A percentile compares a stretch with the other conserved stretches of the same genome.
phyloP scores from a whole-genome alignment of 768 basidiomycete species.

The Hydnomerulius pinastri region DNA sequence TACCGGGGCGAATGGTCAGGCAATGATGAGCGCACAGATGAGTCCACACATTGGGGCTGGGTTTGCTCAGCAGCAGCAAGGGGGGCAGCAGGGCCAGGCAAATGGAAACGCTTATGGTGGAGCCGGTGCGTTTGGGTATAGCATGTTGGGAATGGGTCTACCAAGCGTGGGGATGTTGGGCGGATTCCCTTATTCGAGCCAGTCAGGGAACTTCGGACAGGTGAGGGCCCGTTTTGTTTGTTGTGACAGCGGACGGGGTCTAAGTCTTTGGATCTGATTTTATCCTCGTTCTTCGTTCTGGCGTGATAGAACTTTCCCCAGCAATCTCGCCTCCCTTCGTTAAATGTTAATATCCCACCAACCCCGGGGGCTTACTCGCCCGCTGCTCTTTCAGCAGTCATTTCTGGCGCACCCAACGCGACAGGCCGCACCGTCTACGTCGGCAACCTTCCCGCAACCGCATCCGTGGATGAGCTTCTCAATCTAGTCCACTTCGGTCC shows the following conservation, averaged over 20 bases:
- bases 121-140: slow-evolving; percentile 53
- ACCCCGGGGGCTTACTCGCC: slow-evolving; percentile 79
- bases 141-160: slow-evolving; percentile 80
- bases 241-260: not conserved
- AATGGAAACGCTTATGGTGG: slow-evolving; percentile 62
- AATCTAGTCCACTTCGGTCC: slow-evolving; percentile 98
- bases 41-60: slow-evolving; percentile 67
- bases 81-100: slow-evolving; percentile 36
- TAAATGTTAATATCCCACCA: slow-evolving; percentile 67
- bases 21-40: slow-evolving; percentile 46
- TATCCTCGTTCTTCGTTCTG: slow-evolving; percentile 3
- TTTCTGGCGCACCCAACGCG: slow-evolving; percentile 56
- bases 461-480: slow-evolving; percentile 96
- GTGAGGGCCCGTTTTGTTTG: slow-evolving; percentile 32
- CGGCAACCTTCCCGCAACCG: slow-evolving; percentile 92
- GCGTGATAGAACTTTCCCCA: slow-evolving; percentile 46
- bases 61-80: slow-evolving; percentile 47
- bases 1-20: slow-evolving; percentile 50
- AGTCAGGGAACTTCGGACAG: slow-evolving; percentile 72
- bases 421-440: slow-evolving; percentile 94
- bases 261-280: not conserved
- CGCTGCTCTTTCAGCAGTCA: slow-evolving; percentile 73
- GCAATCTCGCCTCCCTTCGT: slow-evolving; percentile 56
- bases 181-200: slow-evolving; percentile 69
- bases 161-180: slow-evolving; percentile 72